These are phyloP conservation scores for Lizonia empirigonia DNA, from an alignment of 2,329 filamentous ascomycete species.

Conservation along the genomic window DNA sequence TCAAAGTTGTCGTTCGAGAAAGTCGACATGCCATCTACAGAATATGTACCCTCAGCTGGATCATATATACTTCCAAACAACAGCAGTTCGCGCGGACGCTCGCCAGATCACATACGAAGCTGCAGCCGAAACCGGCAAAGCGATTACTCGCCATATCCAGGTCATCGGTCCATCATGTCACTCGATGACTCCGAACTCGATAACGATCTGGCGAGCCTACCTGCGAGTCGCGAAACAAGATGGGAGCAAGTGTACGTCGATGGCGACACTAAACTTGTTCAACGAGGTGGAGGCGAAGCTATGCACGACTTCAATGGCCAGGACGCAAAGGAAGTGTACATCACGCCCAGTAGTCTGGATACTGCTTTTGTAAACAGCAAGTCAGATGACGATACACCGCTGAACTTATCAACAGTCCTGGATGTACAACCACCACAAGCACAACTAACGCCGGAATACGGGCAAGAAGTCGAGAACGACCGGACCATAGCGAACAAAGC, in stretches of 20 bases:
- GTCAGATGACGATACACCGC: constrained; percentile 32
- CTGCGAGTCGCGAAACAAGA: constrained; percentile 42
- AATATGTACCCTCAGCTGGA: constrained; percentile 52
- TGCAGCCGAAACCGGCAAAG: constrained; percentile 40
- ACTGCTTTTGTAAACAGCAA: constrained; percentile 35
- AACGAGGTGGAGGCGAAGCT: constrained; percentile 38
- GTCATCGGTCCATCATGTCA: constrained; percentile 46
- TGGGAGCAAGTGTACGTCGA: constrained; percentile 51
- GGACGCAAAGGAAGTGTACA: constrained; percentile 44
- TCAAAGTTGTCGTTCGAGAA: constrained; percentile 42
- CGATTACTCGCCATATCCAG: constrained; percentile 44
- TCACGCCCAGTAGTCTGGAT: constrained; percentile 42
- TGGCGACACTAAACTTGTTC: constrained; percentile 46
- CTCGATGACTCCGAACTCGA: constrained; percentile 47
- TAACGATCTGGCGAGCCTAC: constrained; percentile 42
- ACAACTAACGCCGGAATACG: constrained; percentile 14
- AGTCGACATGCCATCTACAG: constrained; percentile 47
- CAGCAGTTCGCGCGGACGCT: constrained; percentile 33
- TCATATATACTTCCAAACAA: constrained; percentile 50
- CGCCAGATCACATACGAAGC: constrained; percentile 23
- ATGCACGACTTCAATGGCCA: constrained; percentile 41
- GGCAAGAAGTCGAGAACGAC: constrained; percentile 17
- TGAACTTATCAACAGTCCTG: constrained; percentile 30
- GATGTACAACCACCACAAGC: constrained; percentile 28
- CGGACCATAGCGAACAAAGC: constrained; percentile 33